These are phyloP conservation scores for Chytriomyces sp. DNA, from an alignment of 192 early-diverging fungal genomes.

Conservation along the genomic window DNA sequence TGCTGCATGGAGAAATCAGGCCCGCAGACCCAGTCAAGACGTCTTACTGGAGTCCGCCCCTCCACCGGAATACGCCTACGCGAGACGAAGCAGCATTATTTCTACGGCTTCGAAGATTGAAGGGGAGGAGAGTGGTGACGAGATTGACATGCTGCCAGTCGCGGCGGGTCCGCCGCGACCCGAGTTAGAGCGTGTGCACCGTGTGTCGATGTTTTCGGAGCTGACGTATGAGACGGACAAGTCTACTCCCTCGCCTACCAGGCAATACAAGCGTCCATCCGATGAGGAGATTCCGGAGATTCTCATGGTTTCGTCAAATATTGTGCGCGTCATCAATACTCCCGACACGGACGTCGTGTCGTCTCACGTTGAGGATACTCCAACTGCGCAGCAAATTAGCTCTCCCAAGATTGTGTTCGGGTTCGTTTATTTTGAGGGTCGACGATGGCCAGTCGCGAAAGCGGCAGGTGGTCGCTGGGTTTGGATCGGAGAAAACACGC, in stretches of 20 bases:
- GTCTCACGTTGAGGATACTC: not conserved
- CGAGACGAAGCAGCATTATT: not conserved
- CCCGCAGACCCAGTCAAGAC: not conserved
- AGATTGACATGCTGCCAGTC: too few species aligned
- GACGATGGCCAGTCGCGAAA: constrained; percentile 7
- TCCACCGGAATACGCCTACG: not conserved
- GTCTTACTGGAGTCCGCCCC: not conserved
- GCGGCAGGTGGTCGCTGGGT: not conserved
- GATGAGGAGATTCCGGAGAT: not conserved
- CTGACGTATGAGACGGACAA: not conserved
- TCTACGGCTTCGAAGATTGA: too few species aligned
- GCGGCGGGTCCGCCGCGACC: too few species aligned
- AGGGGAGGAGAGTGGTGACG: too few species aligned
- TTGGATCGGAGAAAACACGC: not conserved
- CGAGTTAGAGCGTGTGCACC: too few species aligned
- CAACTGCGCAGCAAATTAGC: not conserved
- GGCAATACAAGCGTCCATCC: not conserved
- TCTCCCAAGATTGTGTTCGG: not conserved
- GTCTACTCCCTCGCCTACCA: not conserved
- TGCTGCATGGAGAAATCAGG: too few species aligned
- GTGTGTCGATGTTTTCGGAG: not conserved
- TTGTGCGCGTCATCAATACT: not conserved
- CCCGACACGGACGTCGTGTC: not conserved
- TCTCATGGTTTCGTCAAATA: not conserved
- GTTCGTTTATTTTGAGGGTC: not conserved